A percentile compares a stretch with the other conserved stretches of the same genome.
phyloP scores from a whole-genome alignment of 2,329 filamentous ascomycete species.

The Erysiphe pulchra region DNA sequence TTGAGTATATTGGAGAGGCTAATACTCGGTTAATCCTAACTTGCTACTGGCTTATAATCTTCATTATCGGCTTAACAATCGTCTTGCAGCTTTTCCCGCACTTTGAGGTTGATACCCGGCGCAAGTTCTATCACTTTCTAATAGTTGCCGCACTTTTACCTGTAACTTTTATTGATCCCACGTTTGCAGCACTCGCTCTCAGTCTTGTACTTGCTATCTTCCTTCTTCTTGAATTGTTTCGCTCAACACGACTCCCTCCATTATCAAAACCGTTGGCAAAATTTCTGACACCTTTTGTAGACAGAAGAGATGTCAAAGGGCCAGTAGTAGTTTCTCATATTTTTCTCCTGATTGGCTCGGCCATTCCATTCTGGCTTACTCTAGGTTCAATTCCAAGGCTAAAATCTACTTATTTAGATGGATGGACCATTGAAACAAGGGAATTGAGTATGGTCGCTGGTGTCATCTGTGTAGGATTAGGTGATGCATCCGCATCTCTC shows the following conservation, averaged over 20 bases:
- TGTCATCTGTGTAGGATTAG: conserved; percentile 82
- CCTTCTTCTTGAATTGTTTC: conserved; percentile 64
- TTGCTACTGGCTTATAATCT: conserved; percentile 45
- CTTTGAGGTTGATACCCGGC: conserved; percentile 80
- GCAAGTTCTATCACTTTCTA: conserved; percentile 95
- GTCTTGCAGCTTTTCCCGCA: conserved; percentile 50
- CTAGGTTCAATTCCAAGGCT: conserved; percentile 41
- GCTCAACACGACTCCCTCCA: conserved; percentile 76
- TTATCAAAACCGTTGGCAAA: conserved; percentile 62
- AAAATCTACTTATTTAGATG: conserved; percentile 28
- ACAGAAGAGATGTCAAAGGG: conserved; percentile 74
- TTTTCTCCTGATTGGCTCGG: conserved; percentile 82
- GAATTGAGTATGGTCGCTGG: conserved; percentile 82
- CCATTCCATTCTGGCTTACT: conserved; percentile 78
- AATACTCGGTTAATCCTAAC: conserved; percentile 59
- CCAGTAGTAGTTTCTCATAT: conserved; percentile 93
- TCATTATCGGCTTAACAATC: conserved; percentile 43
- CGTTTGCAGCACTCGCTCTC: conserved; percentile 60
- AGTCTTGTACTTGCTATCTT: conserved; percentile 60
- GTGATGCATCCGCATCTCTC: conserved; percentile 77
- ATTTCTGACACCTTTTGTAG: conserved; percentile 83
- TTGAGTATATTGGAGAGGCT: conserved; percentile 38
- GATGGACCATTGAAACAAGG: conserved; percentile 50
- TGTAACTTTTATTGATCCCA: conserved; percentile 62
- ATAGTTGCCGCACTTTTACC: conserved; percentile 94